phyloP scores from a whole-genome alignment of 345 rosid genomes.

The Eucalyptus grandis region DNA sequence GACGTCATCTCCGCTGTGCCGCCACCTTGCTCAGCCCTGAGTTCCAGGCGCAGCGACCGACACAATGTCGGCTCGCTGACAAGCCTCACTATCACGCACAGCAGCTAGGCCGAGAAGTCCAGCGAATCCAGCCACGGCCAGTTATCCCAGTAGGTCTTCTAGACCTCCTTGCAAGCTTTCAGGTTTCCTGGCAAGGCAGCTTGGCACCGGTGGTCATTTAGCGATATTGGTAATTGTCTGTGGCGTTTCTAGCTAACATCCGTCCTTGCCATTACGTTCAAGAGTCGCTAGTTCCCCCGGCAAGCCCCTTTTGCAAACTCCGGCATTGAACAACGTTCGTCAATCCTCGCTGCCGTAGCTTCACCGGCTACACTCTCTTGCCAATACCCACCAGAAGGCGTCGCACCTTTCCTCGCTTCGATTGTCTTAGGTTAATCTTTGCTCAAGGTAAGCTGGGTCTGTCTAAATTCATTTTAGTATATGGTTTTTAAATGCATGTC shows the following conservation, averaged over 20 bases:
- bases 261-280: neutral
- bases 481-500: neutral
- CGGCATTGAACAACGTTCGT: neutral
- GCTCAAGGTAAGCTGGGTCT: neutral
- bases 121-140: neutral
- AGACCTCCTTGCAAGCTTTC: neutral
- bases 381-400: neutral
- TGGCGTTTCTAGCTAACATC: neutral
- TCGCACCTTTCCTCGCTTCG: neutral
- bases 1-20: fast-evolving
- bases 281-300: neutral
- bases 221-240: neutral
- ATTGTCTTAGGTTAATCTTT: neutral
- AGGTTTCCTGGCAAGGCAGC: neutral
- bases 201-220: neutral
- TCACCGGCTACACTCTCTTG: neutral
- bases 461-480: neutral
- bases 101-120: neutral
- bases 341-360: neutral
- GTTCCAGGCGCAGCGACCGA: neutral
- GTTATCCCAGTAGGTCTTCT: neutral
- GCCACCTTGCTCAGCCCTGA: neutral
- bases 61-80: fast-evolving
- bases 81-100: fast-evolving
- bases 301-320: neutral